A percentile compares a stretch with the other conserved stretches of the same genome.
These are phyloP conservation scores for Bryoglossum gracile DNA, from an alignment of 495 filamentous ascomycete genomes.

Conservation along the genomic window DNA sequence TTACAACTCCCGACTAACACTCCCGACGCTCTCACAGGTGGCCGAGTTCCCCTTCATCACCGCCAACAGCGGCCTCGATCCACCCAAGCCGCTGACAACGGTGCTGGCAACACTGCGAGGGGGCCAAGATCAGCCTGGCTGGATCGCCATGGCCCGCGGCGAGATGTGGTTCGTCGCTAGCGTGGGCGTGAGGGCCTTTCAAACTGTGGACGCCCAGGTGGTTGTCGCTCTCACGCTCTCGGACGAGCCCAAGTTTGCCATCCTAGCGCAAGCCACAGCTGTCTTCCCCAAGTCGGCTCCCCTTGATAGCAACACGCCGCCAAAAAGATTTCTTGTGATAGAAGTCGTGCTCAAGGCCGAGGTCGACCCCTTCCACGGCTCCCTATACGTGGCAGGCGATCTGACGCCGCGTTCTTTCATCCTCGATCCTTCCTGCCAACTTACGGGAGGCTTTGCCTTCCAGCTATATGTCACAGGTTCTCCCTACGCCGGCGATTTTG, in stretches of 20 bases:
- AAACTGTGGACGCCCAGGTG: background rate
- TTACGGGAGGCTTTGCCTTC: slow-evolving; percentile 43
- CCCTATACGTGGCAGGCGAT: slow-evolving; percentile 33
- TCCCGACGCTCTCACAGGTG: slow-evolving; percentile 30
- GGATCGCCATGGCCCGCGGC: too few species aligned
- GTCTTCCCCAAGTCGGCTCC: background rate
- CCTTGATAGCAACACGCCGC: background rate
- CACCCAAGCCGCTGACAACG: slow-evolving; percentile 4
- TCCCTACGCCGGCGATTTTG: slow-evolving; percentile 35
- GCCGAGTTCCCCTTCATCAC: slow-evolving; percentile 34
- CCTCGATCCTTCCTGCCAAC: slow-evolving; percentile 35
- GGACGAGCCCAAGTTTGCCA: slow-evolving; percentile 29
- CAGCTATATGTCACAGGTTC: slow-evolving; percentile 37
- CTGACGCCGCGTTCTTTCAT: slow-evolving; percentile 38
- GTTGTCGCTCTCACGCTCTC: slow-evolving; percentile 33
- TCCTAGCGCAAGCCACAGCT: slow-evolving; percentile 24
- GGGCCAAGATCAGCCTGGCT: too few species aligned
- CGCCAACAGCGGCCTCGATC: background rate
- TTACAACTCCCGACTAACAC: slow-evolving; percentile 31
- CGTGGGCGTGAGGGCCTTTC: background rate
- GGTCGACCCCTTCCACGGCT: slow-evolving; percentile 31
- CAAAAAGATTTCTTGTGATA: slow-evolving; percentile 16
- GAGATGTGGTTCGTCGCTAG: slow-evolving; percentile 37
- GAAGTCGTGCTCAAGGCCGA: slow-evolving; percentile 34
- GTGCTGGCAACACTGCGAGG: too few species aligned